Evolutionary conservation across 305 asterid species (phyloP), one percentile per base, ranked within the genome.

Genomic region (Caryopteris hybrid): DNA sequence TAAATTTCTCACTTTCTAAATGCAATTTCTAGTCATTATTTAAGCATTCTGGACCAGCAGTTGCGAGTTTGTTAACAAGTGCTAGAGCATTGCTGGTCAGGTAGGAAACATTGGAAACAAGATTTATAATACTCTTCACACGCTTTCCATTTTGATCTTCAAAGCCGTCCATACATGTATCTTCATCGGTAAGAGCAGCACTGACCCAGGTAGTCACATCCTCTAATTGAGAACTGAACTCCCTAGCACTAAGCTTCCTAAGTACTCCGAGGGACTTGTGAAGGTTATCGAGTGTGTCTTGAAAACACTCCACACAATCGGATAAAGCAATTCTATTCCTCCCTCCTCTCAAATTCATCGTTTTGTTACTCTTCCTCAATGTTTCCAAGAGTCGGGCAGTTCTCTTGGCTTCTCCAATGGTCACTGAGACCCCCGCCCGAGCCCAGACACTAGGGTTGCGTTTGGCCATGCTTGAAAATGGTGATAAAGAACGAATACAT

Each of bases 151-250:
- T 81, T 20, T 27, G 61, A 12, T 42, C 81, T 6, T 55, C 72
- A 21, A 88, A 74, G 6, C 91, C 95, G 14, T 88, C 95, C 61
- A 82, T 31, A 48, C 97, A 91, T 23, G 96, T 88, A 18, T 85
- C 90, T 50, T 83, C 92, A 60, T 91, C 87, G 0, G 93, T 91
- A 0, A 88, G 86, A 39, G 97, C 91, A 17, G 88, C 84, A 50
- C 96, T 91, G 13, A 88, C 66, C 97, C 97, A 91, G 3, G 96
- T 86, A 4, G 60, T 76, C 36, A 82, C 87, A n/a, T 88, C 96
- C 21, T 60, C 96, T 67, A 90, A 58, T 61, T 90, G 88, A 5
- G 81, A 50, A 31, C 47, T 12, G 3, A 86, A 85, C 6, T 69
- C 75, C 47, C 53, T 55, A 8, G 33, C 66, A 20, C 70, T 80